phyloP scores from a whole-genome alignment of 2,329 filamentous ascomycete genomes.

The Apiospora aurea region DNA sequence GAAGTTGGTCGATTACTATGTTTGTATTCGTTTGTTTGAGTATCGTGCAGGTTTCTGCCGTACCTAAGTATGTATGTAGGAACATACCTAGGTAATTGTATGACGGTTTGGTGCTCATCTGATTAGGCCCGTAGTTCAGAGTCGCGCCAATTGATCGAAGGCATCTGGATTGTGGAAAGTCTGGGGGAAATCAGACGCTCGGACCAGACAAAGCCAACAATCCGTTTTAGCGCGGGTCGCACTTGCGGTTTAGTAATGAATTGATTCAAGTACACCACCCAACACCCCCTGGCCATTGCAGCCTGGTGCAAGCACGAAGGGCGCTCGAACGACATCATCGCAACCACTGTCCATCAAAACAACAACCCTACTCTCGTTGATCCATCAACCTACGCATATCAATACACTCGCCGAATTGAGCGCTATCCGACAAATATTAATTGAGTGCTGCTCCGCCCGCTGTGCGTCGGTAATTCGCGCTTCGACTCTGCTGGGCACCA shows the following conservation, averaged over 20 bases:
- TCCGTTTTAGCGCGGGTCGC: conserved; percentile 14
- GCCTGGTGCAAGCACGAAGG: conserved; percentile 6
- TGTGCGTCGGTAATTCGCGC: neutral
- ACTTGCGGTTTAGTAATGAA: neutral
- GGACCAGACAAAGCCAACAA: neutral
- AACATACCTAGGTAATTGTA: too few relatives aligned
- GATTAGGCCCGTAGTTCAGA: too few relatives aligned
- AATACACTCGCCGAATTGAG: neutral
- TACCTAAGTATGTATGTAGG: too few relatives aligned
- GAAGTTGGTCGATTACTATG: too few relatives aligned
- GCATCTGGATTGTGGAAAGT: neutral
- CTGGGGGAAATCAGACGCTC: conserved; percentile 9
- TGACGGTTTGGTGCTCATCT: too few relatives aligned
- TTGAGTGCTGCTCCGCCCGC: neutral
- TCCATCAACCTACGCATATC: neutral
- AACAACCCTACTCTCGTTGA: neutral
- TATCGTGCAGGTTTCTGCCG: too few relatives aligned
- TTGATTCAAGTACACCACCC: neutral
- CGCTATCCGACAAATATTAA: neutral
- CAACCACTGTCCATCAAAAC: conserved; percentile 22
- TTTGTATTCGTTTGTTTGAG: too few relatives aligned
- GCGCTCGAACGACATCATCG: conserved; percentile 21
- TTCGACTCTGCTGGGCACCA: neutral
- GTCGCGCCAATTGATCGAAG: too few relatives aligned
- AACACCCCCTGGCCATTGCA: conserved; percentile 5